Percentiles rank a stretch among this genome's conserved stretches.
These are phyloP conservation scores for Eucalyptus dawsonii DNA, from an alignment of 345 rosid species.

Conservation along the genomic window DNA sequence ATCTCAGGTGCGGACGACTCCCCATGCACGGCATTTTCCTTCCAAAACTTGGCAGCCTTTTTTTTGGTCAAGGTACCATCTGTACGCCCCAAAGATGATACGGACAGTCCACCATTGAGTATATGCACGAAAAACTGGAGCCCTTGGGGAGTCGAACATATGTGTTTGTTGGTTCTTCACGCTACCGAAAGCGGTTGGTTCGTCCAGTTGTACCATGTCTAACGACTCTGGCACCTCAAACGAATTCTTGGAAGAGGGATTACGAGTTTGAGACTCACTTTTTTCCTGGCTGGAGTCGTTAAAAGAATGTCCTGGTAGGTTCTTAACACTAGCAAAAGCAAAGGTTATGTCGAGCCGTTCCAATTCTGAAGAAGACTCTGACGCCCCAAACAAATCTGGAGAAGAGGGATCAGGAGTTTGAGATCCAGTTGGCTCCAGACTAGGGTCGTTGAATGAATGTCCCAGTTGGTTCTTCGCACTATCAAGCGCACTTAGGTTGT, in stretches of 20 bases:
- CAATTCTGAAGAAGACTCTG: background rate
- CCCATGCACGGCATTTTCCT: background rate
- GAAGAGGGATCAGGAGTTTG: background rate
- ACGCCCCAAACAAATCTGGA: background rate
- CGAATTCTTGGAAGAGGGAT: background rate
- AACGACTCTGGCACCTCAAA: background rate
- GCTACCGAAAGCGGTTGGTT: background rate
- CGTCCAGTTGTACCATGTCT: background rate
- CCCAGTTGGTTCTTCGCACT: background rate
- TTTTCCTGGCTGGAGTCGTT: background rate
- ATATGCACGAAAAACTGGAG: background rate
- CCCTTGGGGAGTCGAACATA: background rate
- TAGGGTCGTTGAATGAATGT: background rate
- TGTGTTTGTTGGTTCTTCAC: background rate
- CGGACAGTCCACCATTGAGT: background rate
- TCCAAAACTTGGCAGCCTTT: background rate
- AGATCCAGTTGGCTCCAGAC: background rate
- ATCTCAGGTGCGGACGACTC: background rate
- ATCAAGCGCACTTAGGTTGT: background rate
- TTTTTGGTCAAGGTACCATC: background rate
- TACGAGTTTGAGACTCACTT: background rate
- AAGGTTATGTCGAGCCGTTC: background rate
- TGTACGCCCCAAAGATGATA: background rate
- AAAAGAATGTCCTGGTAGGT: background rate
- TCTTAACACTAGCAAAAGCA: background rate